Percentiles rank a stretch among this genome's conserved stretches.
Evolutionary conservation across 805 yeast genomes (phyloP).

Genomic region (Lipomyces chichibuensis): DNA sequence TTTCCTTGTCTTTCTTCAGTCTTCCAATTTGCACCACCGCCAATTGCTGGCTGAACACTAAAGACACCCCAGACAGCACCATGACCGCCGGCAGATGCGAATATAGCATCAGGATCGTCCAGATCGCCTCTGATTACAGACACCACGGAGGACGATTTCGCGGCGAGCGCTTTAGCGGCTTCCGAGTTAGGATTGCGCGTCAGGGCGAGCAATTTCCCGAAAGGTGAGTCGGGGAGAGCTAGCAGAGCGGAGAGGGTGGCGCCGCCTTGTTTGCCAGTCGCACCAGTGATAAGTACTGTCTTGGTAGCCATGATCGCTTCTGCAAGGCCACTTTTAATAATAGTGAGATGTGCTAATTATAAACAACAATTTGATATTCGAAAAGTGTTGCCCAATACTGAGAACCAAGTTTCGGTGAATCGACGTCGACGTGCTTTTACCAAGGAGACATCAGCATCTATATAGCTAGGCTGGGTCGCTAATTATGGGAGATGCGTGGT

Average conservation of each 20-base stretch:
- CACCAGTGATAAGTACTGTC: neutral
- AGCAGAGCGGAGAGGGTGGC: neutral
- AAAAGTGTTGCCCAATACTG: no score
- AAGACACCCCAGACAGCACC: slow-evolving; percentile 15
- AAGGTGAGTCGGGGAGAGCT: neutral
- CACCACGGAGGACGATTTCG: neutral
- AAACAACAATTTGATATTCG: no score
- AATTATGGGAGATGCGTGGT: no score
- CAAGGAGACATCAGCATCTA: no score
- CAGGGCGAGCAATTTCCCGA: slow-evolving; percentile 2
- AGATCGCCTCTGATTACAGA: neutral
- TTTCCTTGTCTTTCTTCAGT: slow-evolving; percentile 13
- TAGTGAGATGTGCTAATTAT: neutral
- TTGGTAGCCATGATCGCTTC: neutral
- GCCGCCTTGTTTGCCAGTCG: slow-evolving; percentile 11
- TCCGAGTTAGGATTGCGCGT: slow-evolving; percentile 3
- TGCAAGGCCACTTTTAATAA: neutral
- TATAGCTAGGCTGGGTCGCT: no score
- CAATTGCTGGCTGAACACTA: slow-evolving; percentile 5
- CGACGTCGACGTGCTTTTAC: no score
- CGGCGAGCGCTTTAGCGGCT: neutral
- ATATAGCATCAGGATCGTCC: neutral
- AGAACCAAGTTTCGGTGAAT: no score
- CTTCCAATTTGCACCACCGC: neutral
- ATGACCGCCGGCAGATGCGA: neutral